Evolutionary conservation across 345 rosid genomes (phyloP), one percentile per base, ranked within the genome.

Genomic region (Acer negundo): DNA sequence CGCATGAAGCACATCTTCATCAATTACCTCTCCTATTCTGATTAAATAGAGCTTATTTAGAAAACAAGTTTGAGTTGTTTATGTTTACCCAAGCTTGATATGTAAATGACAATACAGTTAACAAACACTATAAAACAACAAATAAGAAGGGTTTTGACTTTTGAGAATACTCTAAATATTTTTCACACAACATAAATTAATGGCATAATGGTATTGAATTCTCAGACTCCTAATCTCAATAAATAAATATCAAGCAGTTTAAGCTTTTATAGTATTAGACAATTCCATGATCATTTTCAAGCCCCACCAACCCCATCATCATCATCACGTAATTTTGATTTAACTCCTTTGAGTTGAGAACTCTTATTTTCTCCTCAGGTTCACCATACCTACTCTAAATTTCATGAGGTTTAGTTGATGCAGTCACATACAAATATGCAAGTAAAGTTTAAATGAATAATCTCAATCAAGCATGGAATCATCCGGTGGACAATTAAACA

Each of bases 1-100:
- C 77, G 99, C 93, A 81, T 95, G 99, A 79, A 95, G 98, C 78
- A 95, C 95, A 82, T 93, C 97, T 84, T 93, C 99, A 79, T 93
- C 97, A 35, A 95, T 91, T 61, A 90, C 97, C 82, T 91, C 98
- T 42, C 97, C 93, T 28, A 93, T 82, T 84, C 99, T 95, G 85
- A 80, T 77, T 40, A 17, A 7, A 53, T 28, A 46, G 19, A 81
- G 70, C 72, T 78, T 73, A 26, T 51, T 69, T 46, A 23, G 75
- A 71, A 72, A 82, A 78, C 40, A 74, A 67, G 19, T 69, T n/a
- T 35, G 17, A 62, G 51, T 62, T 65, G 22, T 22, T 59, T 62
- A 49, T 74, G 38, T 28, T 74, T 69, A 62, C 26, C 44, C 22
- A 68, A 40, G 19, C 65, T 24, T 67, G 28, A n/a, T 66, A 24